A percentile compares a stretch with the other conserved stretches of the same genome.
Evolutionary conservation across 169 alveolate species (phyloP).

Genomic region (Plasmodium vinckei): DNA sequence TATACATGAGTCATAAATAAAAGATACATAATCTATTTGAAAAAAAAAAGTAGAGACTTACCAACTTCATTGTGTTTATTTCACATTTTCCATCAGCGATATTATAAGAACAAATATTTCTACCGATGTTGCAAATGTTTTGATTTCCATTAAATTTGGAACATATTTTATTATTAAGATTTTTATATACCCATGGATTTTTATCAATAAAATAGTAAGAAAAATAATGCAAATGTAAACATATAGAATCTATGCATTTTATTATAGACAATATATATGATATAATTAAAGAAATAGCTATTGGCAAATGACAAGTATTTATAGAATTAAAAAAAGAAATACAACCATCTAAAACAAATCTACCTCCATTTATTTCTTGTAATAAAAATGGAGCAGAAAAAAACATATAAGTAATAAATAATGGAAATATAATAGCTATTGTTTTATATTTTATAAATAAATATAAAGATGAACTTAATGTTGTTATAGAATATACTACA

Average conservation of each 20-base stretch:
- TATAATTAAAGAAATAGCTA: constrained; percentile 36
- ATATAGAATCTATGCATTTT: constrained; percentile 35
- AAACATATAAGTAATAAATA: constrained; percentile 26
- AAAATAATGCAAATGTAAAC: constrained; percentile 16
- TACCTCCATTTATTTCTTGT: constrained; percentile 66
- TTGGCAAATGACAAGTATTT: constrained; percentile 31
- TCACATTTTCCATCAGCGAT: constrained; percentile 20
- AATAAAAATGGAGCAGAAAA: constrained; percentile 48
- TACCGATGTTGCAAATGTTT: constrained; percentile 35
- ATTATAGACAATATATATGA: constrained; percentile 48
- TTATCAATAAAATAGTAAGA: constrained; percentile 17
- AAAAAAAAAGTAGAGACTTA: neutral
- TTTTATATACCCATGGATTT: constrained; percentile 58
- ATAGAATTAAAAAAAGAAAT: constrained; percentile 42
- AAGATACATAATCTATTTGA: too few species aligned
- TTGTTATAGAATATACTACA: constrained; percentile 34
- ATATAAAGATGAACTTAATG: constrained; percentile 30
- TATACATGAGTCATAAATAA: neutral
- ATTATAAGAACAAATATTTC: constrained; percentile 57
- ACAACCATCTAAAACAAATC: constrained; percentile 57
- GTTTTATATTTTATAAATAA: constrained; percentile 50
- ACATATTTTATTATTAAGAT: constrained; percentile 42
- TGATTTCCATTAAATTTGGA: constrained; percentile 49
- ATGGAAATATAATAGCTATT: constrained; percentile 38
- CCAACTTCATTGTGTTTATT: constrained; percentile 49